Evolutionary conservation across 257 asterid genomes (phyloP).

Genomic region (Asclepias syriaca): DNA sequence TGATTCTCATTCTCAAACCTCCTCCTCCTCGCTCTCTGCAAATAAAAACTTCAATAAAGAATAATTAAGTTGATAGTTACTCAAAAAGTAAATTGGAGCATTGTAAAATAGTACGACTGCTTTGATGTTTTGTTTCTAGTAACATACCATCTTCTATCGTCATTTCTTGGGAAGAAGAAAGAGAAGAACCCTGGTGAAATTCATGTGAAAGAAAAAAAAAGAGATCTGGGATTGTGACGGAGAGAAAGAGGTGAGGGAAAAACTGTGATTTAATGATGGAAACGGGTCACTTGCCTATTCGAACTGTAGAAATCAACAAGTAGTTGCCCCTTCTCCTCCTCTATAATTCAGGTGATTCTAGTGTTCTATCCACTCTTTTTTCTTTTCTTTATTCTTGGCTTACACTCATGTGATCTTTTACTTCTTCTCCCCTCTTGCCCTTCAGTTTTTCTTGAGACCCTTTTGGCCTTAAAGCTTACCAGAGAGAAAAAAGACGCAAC

Average conservation of each 20-base stretch:
- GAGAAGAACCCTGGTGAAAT: slow-evolving; percentile 8
- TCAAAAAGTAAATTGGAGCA: neutral
- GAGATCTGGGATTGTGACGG: slow-evolving; percentile 11
- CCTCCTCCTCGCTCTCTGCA: neutral
- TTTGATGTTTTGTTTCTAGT: neutral
- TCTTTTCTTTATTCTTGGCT: neutral
- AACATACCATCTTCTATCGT: neutral
- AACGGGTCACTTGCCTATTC: slow-evolving; percentile 54
- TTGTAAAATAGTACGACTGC: neutral
- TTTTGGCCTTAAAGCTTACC: slow-evolving; percentile 24
- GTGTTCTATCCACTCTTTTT: slow-evolving; percentile 21
- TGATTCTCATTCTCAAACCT: neutral
- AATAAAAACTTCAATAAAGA: neutral
- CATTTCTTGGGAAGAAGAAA: neutral
- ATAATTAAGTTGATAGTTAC: neutral
- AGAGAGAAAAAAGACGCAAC: neutral
- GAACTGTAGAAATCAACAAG: slow-evolving; percentile 20
- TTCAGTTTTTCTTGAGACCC: slow-evolving; percentile 1
- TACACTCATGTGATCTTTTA: slow-evolving; percentile 19
- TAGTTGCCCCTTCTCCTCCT: slow-evolving; percentile 30
- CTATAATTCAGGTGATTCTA: slow-evolving; percentile 59
- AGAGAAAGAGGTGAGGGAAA: slow-evolving; percentile 4
- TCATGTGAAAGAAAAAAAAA: slow-evolving; percentile 1
- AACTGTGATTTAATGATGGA: slow-evolving; percentile 38
- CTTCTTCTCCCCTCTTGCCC: neutral